These are phyloP conservation scores for Vitis rotundifolia DNA, from an alignment of 164 flowering plant species.

Conservation along the genomic window DNA sequence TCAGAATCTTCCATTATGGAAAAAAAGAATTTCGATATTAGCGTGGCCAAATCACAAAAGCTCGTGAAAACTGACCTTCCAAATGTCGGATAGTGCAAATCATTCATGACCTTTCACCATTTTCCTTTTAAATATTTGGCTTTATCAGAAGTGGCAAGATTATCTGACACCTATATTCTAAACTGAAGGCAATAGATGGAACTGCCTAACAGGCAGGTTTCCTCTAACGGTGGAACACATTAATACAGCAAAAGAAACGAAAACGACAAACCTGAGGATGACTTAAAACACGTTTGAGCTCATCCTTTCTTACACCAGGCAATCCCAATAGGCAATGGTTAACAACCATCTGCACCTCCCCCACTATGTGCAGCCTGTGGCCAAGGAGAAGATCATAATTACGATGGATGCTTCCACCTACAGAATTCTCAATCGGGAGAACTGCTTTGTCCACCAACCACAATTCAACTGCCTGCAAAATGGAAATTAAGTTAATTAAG, in stretches of 20 bases:
- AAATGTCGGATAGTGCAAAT: not conserved
- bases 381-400: conserved; percentile 71
- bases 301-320: conserved; percentile 57
- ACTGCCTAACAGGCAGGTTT: not conserved
- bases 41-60: not conserved
- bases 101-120: not conserved
- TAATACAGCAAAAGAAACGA: not conserved
- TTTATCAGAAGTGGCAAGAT: not conserved
- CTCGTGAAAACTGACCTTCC: not conserved
- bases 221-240: not conserved
- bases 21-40: not conserved
- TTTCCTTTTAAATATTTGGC: not conserved
- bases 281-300: conserved; percentile 57
- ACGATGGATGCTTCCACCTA: conserved; percentile 73
- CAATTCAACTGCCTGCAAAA: conserved; percentile 70
- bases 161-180: not conserved
- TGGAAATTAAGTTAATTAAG: not conserved
- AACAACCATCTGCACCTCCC: conserved; percentile 62
- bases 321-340: conserved; percentile 65
- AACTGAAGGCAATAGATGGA: not conserved
- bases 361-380: conserved; percentile 72
- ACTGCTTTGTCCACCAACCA: conserved; percentile 77
- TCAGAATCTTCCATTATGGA: not conserved
- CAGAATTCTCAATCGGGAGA: conserved; percentile 67
- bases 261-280: conserved; percentile 57